These are phyloP conservation scores for Magnaporthiopsis rhizophila DNA, from an alignment of 2,329 filamentous ascomycete species.

Conservation along the genomic window DNA sequence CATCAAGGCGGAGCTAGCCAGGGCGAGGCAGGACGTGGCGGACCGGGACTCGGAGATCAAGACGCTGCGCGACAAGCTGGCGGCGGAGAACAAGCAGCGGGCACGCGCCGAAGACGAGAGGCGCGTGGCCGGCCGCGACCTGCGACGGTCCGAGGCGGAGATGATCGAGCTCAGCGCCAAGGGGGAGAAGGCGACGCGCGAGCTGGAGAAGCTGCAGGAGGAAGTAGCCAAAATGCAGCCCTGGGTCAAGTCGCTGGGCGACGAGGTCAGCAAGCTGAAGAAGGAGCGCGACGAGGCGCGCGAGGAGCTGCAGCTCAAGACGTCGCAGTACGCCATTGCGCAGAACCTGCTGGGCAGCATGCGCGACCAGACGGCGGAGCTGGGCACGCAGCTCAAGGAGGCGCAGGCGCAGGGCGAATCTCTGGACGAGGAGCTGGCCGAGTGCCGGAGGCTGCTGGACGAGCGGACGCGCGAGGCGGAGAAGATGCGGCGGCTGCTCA, in stretches of 20 bases:
- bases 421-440: slow-evolving; percentile 83
- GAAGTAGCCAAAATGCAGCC: slow-evolving; percentile 62
- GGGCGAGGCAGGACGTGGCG: slow-evolving; percentile 58
- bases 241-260: slow-evolving; percentile 60
- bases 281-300: slow-evolving; percentile 60
- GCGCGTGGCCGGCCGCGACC: slow-evolving; percentile 64
- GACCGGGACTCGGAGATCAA: slow-evolving; percentile 76
- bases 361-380: slow-evolving; percentile 84
- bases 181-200: slow-evolving; percentile 61
- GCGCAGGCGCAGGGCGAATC: slow-evolving; percentile 72
- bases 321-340: slow-evolving; percentile 75
- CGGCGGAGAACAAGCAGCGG: slow-evolving; percentile 63
- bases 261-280: slow-evolving; percentile 59
- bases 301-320: slow-evolving; percentile 78
- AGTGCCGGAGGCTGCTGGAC: slow-evolving; percentile 76
- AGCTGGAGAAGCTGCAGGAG: slow-evolving; percentile 64
- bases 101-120: slow-evolving; percentile 73
- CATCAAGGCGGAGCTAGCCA: slow-evolving; percentile 63
- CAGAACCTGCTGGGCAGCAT: slow-evolving; percentile 84
- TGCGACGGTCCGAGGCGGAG: slow-evolving; percentile 69
- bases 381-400: slow-evolving; percentile 88
- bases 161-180: slow-evolving; percentile 69
- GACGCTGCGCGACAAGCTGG: slow-evolving; percentile 67
- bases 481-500: slow-evolving; percentile 84
- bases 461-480: slow-evolving; percentile 89